Percentiles rank a stretch among this genome's conserved stretches.
Evolutionary conservation across 257 asterid genomes (phyloP).

Genomic region (Nicotiana benthamiana): DNA sequence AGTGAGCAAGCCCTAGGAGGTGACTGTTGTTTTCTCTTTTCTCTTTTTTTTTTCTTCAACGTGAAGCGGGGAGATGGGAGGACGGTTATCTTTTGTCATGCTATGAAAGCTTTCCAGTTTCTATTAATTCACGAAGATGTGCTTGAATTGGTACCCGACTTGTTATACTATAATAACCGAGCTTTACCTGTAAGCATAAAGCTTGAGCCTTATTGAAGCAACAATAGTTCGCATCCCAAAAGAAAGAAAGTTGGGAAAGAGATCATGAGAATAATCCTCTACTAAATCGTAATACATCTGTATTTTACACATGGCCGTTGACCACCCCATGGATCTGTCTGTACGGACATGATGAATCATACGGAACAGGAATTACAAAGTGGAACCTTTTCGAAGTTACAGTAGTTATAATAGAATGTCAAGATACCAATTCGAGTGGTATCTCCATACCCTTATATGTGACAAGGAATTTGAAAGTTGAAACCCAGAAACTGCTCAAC

Average conservation of each 20-base stretch:
- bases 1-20: too few relatives aligned
- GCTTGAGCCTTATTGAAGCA: background rate
- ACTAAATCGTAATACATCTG: background rate
- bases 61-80: background rate
- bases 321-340: background rate
- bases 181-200: background rate
- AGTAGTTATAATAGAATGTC: background rate
- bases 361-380: background rate
- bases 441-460: background rate
- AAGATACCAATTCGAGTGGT: background rate
- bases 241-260: background rate
- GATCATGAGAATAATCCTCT: background rate
- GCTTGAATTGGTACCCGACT: background rate
- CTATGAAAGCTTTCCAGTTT: background rate
- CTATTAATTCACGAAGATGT: background rate
- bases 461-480: background rate
- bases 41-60: too few relatives aligned
- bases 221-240: conserved; percentile 1
- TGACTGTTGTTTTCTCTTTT: too few relatives aligned
- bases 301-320: background rate
- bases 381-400: background rate
- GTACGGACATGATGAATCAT: background rate
- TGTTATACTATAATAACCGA: too few relatives aligned
- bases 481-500: background rate
- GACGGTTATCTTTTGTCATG: background rate